Conservation (phyloP, 345 rosid genomes). For the Camelina sativa region DNA sequence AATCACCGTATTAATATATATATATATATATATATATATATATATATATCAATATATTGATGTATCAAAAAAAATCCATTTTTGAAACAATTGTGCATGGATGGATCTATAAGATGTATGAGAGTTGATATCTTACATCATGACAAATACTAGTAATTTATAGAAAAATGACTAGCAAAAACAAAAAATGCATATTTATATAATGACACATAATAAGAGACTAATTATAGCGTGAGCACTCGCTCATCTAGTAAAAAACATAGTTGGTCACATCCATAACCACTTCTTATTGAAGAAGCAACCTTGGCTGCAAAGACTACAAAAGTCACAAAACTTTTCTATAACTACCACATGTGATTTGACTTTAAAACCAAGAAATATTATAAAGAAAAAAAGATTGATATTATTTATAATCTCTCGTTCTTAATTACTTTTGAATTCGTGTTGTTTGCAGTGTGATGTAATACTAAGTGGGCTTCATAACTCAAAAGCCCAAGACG, state of each 20-base stretch:
- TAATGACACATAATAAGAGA: neutral
- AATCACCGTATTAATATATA: neutral
- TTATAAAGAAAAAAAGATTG: no score
- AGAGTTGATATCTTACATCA: neutral
- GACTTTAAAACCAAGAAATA: neutral
- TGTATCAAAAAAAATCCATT: neutral
- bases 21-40: no score
- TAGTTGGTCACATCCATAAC: conserved; percentile 31
- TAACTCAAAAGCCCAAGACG: neutral
- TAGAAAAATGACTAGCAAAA: neutral
- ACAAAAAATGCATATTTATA: no score
- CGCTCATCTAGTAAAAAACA: conserved; percentile 3
- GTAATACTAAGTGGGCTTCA: neutral
- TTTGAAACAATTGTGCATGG: neutral
- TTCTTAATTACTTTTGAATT: no score
- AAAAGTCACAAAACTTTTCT: conserved; percentile 19
- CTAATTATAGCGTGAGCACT: neutral
- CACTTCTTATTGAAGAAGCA: conserved; percentile 21
- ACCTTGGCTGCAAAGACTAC: conserved; percentile 8
- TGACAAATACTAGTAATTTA: neutral
- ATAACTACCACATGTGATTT: conserved; percentile 35
- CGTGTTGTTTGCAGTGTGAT: neutral
- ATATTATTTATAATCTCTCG: no score
- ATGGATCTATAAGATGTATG: neutral
- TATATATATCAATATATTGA: neutral